Evolutionary conservation across 106 monocot genomes (phyloP), one percentile per base, ranked within the genome.

Genomic region (Iris macrosiphon): DNA sequence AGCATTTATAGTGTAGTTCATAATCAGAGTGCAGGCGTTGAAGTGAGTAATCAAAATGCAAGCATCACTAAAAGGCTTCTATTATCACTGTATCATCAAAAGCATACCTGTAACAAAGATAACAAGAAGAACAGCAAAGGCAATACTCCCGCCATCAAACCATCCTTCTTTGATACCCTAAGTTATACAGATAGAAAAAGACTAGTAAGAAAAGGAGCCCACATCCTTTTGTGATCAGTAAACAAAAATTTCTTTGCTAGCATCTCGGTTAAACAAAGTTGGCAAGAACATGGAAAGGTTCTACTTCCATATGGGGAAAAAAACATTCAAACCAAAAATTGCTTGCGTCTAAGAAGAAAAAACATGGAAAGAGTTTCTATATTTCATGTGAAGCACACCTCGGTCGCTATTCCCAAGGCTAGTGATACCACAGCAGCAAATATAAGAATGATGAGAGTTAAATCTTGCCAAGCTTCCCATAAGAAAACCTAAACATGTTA

Each of bases 91-190:
- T n/a, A n/a, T n/a, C n/a, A n/a, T 2, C 6, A 11, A 32, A 49
- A 25, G 22, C 37, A 60, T 72, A 93, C 93, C 93, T 65, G 95
- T 89, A 55, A 96, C 85, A 55, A 86, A 35, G 35, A 96, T 83
- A 57, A 96, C 95, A 57, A 96, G 79, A 53, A 86, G 61, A 63
- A 96, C 89, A 67, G 95, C 95, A 68, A 85, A 75, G 22, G 73
- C 81, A 57, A 96, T 96, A 75, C 95, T 96, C 19, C 78, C 95
- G 47, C 95, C 95, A 80, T 96, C 89, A 68, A 89, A 96, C 95
- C 95, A 96, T 49, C 95, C 95, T 77, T 96, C 89, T 66, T 96
- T 96, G 45, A 85, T 65, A 26, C 95, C 95, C 85, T 96, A 31
- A 46, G 61, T 31, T 37, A 44, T 50, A 28, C 9, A 33, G 3